Percentiles rank a stretch among this genome's conserved stretches.
phyloP scores from a whole-genome alignment of 2,329 filamentous ascomycete genomes.

The Endoconidiophora polonica region DNA sequence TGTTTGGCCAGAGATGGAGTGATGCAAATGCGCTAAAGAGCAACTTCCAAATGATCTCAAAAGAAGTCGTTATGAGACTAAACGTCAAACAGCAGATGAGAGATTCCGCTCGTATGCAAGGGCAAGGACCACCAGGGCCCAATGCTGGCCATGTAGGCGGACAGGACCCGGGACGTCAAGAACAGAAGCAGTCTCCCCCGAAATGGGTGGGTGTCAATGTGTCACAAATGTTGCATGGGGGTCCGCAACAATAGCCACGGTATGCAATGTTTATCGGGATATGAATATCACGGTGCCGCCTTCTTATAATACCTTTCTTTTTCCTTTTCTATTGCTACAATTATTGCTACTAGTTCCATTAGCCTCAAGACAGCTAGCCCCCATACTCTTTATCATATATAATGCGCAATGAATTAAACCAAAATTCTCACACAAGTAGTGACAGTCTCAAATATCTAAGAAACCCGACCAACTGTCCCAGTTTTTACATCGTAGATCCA shows the following conservation, averaged over 20 bases:
- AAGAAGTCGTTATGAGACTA: constrained; percentile 28
- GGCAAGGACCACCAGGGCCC: too few species aligned
- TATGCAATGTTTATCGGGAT: background rate
- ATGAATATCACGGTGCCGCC: background rate
- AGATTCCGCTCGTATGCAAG: constrained; percentile 11
- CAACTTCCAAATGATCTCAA: constrained; percentile 35
- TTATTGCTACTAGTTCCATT: too few species aligned
- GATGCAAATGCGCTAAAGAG: constrained; percentile 36
- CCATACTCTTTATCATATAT: too few species aligned
- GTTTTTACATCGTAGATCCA: constrained; percentile 1
- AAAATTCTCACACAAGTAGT: too few species aligned
- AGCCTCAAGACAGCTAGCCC: too few species aligned
- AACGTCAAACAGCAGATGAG: constrained; percentile 23
- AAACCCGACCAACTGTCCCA: background rate
- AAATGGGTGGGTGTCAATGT: constrained; percentile 31
- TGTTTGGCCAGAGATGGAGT: constrained; percentile 44
- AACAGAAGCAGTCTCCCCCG: constrained; percentile 9
- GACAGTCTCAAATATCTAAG: background rate
- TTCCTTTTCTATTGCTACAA: too few species aligned
- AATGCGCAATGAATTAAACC: too few species aligned
- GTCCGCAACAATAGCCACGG: constrained; percentile 11
- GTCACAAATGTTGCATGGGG: constrained; percentile 25
- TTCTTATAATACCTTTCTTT: too few species aligned
- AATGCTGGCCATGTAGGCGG: background rate
- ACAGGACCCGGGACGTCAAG: background rate